Conservation (phyloP, 768 basidiomycete genomes). For the Boletus rubroflammeus region DNA sequence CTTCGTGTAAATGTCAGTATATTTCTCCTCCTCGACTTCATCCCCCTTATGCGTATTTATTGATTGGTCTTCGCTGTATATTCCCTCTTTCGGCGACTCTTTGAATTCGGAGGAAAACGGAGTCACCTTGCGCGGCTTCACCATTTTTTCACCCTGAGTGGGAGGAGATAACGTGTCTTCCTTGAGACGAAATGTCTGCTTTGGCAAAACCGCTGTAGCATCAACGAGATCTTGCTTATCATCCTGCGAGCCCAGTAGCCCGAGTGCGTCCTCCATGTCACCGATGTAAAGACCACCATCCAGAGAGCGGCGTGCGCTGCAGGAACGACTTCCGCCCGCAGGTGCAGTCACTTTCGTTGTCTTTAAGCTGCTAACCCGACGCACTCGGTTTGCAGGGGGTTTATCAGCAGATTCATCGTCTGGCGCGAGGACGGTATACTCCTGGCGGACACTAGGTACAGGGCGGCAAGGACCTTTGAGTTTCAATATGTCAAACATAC, state of each 20-base stretch:
- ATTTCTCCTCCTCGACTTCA: not conserved
- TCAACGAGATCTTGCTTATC: not conserved
- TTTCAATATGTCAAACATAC: constrained; percentile 24
- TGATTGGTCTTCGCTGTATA: not conserved
- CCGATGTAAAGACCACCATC: not conserved
- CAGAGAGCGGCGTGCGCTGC: not conserved
- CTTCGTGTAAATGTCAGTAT: constrained; percentile 14
- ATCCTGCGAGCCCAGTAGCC: not conserved
- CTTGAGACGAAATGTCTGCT: not conserved
- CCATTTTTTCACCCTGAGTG: not conserved
- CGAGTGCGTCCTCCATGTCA: not conserved
- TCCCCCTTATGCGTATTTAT: not conserved
- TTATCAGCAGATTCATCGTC: not conserved
- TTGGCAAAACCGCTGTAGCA: not conserved
- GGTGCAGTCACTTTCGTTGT: not conserved
- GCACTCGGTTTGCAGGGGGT: not conserved
- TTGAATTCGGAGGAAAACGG: constrained; percentile 5
- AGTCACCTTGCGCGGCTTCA: constrained; percentile 5
- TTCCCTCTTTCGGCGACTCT: not conserved
- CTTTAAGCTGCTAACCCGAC: constrained; percentile 1
- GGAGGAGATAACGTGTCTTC: not conserved
- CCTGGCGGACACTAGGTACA: not conserved
- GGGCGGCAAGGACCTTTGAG: constrained; percentile 6
- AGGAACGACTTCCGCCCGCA: not conserved
- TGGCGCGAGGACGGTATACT: not conserved